Evolutionary conservation across 768 basidiomycete species (phyloP).

Genomic region (Suillus sp.): DNA sequence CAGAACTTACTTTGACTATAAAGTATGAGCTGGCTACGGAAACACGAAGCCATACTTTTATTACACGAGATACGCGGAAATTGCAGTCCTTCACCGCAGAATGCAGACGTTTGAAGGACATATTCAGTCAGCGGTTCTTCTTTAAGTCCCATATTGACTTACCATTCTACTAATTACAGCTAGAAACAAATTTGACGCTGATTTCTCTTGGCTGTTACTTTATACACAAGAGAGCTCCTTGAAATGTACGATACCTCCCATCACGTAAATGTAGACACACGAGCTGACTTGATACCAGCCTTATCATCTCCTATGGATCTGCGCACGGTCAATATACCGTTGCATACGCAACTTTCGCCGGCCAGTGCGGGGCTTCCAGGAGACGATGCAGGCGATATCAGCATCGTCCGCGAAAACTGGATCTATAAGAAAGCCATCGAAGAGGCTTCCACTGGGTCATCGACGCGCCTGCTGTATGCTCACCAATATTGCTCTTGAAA

Average conservation of each 20-base stretch:
- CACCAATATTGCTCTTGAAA: not conserved
- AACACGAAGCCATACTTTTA: constrained; percentile 44
- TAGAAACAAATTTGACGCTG: constrained; percentile 4
- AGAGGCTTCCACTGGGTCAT: constrained; percentile 28
- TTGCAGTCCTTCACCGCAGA: constrained; percentile 52
- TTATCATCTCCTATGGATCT: constrained; percentile 43
- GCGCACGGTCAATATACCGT: constrained; percentile 46
- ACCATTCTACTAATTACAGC: not conserved
- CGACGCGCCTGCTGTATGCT: constrained; percentile 27
- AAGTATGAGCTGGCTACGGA: constrained; percentile 39
- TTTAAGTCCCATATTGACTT: not conserved
- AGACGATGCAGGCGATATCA: constrained; percentile 61
- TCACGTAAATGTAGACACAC: not conserved
- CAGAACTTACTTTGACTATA: constrained; percentile 60
- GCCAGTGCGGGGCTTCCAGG: constrained; percentile 63
- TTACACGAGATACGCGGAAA: constrained; percentile 48
- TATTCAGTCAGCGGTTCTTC: constrained; percentile 41
- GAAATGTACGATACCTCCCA: constrained; percentile 1
- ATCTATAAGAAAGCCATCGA: constrained; percentile 47
- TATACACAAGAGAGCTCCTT: constrained; percentile 1
- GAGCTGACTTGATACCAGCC: constrained; percentile 5
- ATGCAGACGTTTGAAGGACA: constrained; percentile 57
- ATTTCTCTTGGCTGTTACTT: constrained; percentile 5
- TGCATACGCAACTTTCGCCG: constrained; percentile 57
- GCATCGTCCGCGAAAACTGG: constrained; percentile 66